Evolutionary conservation across 805 yeast genomes (phyloP), one percentile per base, ranked within the genome.

Genomic region (Saccharomycopsis malanga): DNA sequence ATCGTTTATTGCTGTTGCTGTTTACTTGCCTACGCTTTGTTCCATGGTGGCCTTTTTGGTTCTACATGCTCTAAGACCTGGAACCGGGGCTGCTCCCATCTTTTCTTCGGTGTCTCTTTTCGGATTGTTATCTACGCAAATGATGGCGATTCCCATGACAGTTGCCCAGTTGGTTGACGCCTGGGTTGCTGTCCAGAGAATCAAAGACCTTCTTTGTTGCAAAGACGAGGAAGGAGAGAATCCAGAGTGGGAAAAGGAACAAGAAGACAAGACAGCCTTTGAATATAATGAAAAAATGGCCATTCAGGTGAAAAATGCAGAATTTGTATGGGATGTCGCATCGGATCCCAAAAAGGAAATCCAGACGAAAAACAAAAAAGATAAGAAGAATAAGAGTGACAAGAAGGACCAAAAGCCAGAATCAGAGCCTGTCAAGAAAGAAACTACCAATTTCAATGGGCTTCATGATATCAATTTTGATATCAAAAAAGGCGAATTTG

Each of bases 81-180:
- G 69, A 41, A 58, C 59, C 53, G 69, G 67, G 48, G 79, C 89
- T 3, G 87, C 83, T 9, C 67, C 74, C 30, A 72, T 84, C 25
- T 84, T 84, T 59, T 70, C 91, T 0, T 83, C 93, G 3, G 65
- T 84, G 40, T 74, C 89, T 0, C 69, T 83, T 48, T 84, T 84
- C 64, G 76, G 74, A 56, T 71, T 75, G 7, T 70, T 84, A 53
- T 66, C 83, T 10, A 69, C 71, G 38, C 85, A 79, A 58, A 75
- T 83, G 54, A 69, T 83, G 46, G 70, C 83, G 72, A 62, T 84
- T 39, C 94, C 94, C 21, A 66, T 83, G 58, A 83, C 88, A 1
- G 64, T 83, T 39, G 76, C 83, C 39, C 70, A 87, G 1, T 76
- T 78, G 44, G 72, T 82, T 7, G 93, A 84, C 66, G 87, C 84